phyloP scores from a whole-genome alignment of 1,139 yeast species.

The Saccharomyces hybrid region DNA sequence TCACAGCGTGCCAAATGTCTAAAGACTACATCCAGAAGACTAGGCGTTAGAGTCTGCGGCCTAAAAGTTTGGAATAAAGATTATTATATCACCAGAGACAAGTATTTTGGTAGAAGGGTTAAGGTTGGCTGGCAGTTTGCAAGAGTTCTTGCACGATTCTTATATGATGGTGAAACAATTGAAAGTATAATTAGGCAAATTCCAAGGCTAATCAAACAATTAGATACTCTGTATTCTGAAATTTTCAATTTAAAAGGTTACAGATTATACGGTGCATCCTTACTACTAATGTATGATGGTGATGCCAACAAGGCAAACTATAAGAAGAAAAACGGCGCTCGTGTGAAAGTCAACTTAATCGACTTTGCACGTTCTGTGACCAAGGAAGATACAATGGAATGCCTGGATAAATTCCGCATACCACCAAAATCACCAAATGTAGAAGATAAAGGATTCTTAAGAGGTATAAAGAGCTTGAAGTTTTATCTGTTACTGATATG shows the following conservation, averaged over 20 bases:
- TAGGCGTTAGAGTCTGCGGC: constrained; percentile 94
- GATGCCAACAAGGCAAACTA: constrained; percentile 14
- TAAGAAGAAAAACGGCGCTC: constrained; percentile 16
- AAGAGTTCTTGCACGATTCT: constrained; percentile 61
- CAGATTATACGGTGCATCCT: constrained; percentile 84
- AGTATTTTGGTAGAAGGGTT: constrained; percentile 82
- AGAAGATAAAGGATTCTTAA: constrained; percentile 76
- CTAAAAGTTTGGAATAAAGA: constrained; percentile 73
- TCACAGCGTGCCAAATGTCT: constrained; percentile 81
- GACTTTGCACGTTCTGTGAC: constrained; percentile 95
- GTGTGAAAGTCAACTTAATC: constrained; percentile 60
- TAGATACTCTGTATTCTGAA: constrained; percentile 50
- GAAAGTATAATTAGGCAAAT: constrained; percentile 61
- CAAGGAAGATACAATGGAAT: constrained; percentile 44
- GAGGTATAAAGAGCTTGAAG: constrained; percentile 66
- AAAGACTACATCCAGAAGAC: constrained; percentile 65
- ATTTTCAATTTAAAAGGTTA: constrained; percentile 61
- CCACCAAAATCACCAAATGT: constrained; percentile 62
- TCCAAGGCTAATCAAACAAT: constrained; percentile 53
- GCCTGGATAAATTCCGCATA: constrained; percentile 35
- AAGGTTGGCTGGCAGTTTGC: constrained; percentile 68
- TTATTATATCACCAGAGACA: constrained; percentile 64
- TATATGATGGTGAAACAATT: constrained; percentile 61
- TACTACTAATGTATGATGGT: constrained; percentile 84
- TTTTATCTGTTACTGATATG: constrained; percentile 54